phyloP scores from a whole-genome alignment of 169 alveolate species.

The Eimeria sp. region DNA sequence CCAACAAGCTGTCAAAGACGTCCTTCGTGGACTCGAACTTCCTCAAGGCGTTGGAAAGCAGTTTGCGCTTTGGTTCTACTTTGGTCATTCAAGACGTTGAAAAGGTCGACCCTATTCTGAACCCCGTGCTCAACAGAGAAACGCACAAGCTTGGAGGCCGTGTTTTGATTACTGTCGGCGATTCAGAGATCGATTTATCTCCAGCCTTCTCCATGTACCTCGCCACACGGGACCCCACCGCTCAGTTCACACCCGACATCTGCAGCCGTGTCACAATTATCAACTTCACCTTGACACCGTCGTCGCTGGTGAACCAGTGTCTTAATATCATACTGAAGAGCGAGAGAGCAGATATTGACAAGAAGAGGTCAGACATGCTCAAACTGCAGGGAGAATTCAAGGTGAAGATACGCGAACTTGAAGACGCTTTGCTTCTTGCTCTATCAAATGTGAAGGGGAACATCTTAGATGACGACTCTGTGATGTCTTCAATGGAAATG shows the following conservation, averaged over 20 bases:
- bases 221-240: constrained; percentile 97
- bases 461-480: constrained; percentile 94
- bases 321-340: constrained; percentile 95
- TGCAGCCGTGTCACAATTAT: constrained; percentile 98
- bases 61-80: constrained; percentile 98
- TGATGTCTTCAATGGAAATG: constrained; percentile 89
- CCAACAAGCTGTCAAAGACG: constrained; percentile 94
- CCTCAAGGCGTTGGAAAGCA: constrained; percentile 95
- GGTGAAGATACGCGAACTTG: constrained; percentile 96
- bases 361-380: constrained; percentile 95
- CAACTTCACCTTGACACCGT: constrained; percentile 98
- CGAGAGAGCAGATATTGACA: constrained; percentile 98
- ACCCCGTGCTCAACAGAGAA: constrained; percentile 97
- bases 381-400: constrained; percentile 95
- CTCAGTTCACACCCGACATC: constrained; percentile 98
- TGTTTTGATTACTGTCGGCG: constrained; percentile 97
- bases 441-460: constrained; percentile 97
- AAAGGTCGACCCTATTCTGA: constrained; percentile 94
- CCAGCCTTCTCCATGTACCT: constrained; percentile 96
- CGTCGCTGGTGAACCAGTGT: constrained; percentile 96
- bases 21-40: constrained; percentile 93
- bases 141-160: constrained; percentile 98
- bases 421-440: constrained; percentile 96
- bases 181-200: constrained; percentile 98
- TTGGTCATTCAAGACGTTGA: constrained; percentile 98